Evolutionary conservation across 352 stramenopile genomes (phyloP).

Genomic region (Thraustochytrium sp.): DNA sequence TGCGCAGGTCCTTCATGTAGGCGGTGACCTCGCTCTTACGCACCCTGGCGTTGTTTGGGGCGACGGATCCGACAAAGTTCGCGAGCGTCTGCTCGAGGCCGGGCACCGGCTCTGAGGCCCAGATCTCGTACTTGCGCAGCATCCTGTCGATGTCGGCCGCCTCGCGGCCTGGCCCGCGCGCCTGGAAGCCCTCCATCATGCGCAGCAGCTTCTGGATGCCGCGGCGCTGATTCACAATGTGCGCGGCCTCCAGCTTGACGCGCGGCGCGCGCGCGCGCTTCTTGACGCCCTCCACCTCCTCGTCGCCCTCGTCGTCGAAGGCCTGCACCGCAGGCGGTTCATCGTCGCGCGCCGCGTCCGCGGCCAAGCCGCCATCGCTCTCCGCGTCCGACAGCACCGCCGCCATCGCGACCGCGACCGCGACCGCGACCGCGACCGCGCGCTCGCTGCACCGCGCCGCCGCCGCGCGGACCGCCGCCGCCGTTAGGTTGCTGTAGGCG

Average conservation of each 20-base stretch:
- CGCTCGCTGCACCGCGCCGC: too few relatives aligned
- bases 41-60: neutral
- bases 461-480: too few relatives aligned
- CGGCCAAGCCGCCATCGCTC: neutral
- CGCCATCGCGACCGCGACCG: neutral
- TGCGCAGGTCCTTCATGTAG: neutral
- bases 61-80: neutral
- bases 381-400: neutral
- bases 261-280: neutral
- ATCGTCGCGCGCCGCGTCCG: neutral
- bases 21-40: neutral
- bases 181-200: neutral
- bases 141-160: slow-evolving; percentile 1
- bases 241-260: neutral
- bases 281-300: neutral
- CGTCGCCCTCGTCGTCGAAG: neutral
- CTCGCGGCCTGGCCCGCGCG: neutral
- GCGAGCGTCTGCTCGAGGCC: neutral
- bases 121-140: slow-evolving; percentile 17
- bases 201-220: neutral
- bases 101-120: neutral
- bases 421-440: too few relatives aligned
- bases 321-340: neutral
- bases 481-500: too few relatives aligned
- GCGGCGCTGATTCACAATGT: neutral